These are phyloP conservation scores for Lodderomyces beijingensis DNA, from an alignment of 1,139 yeast species.

Conservation along the genomic window DNA sequence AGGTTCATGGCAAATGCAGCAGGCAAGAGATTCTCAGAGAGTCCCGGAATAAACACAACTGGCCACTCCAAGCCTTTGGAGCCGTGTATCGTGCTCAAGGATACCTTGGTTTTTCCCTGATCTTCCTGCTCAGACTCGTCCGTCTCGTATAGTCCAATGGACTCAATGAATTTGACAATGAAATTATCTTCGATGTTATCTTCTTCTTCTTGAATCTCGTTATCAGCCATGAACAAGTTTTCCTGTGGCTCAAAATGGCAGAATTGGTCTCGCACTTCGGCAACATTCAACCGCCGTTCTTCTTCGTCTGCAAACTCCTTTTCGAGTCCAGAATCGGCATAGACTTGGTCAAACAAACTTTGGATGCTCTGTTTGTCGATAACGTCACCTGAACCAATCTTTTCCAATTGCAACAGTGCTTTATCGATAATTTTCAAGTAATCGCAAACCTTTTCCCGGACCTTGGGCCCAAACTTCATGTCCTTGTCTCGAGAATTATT, in stretches of 20 bases:
- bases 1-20: slow-evolving; percentile 31
- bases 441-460: slow-evolving; percentile 3
- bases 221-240: slow-evolving; percentile 45
- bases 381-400: slow-evolving; percentile 3
- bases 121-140: slow-evolving; percentile 14
- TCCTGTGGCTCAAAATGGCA: slow-evolving; percentile 44
- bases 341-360: slow-evolving; percentile 24
- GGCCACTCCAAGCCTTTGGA: slow-evolving; percentile 97
- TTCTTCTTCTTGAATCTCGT: slow-evolving; percentile 27
- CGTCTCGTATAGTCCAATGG: slow-evolving; percentile 54
- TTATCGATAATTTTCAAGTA: slow-evolving; percentile 11
- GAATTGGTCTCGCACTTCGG: slow-evolving; percentile 42
- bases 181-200: slow-evolving; percentile 18
- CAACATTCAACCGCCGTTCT: slow-evolving; percentile 25
- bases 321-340: slow-evolving; percentile 26
- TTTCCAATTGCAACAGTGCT: slow-evolving; percentile 16
- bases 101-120: slow-evolving; percentile 17
- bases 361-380: slow-evolving; percentile 3
- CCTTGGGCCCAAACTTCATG: slow-evolving; percentile 5
- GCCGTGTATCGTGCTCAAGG: slow-evolving; percentile 77
- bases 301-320: slow-evolving; percentile 25
- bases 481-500: not conserved
- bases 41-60: slow-evolving; percentile 74
- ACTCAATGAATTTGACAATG: slow-evolving; percentile 51
- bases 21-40: slow-evolving; percentile 60